A percentile compares a stretch with the other conserved stretches of the same genome.
Conservation (phyloP, 257 asterid species). For the Nicotiana knightiana region DNA sequence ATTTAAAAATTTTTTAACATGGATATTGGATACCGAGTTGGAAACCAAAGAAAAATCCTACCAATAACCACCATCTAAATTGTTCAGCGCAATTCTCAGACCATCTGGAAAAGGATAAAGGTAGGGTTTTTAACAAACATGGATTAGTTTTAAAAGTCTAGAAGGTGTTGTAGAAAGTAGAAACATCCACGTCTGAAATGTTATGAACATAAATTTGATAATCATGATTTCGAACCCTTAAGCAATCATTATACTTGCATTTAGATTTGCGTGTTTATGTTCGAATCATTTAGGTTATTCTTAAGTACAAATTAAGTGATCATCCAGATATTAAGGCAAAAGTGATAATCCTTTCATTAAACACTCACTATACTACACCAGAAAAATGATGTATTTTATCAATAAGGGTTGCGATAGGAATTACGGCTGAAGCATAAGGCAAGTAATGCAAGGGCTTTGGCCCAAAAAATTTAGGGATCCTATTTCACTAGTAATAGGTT, state of each 20-base stretch:
- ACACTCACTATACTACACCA: background rate
- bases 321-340: background rate
- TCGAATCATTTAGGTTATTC: background rate
- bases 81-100: background rate
- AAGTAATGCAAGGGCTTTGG: too few species aligned
- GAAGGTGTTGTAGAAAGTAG: background rate
- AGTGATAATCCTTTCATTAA: background rate
- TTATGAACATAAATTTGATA: too few species aligned
- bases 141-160: background rate
- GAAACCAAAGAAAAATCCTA: too few species aligned
- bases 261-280: background rate
- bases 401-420: too few species aligned
- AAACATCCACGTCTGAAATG: too few species aligned
- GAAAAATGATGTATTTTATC: background rate
- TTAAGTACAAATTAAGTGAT: background rate
- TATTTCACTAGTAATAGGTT: too few species aligned
- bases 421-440: too few species aligned
- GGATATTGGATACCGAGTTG: too few species aligned
- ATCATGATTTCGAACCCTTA: too few species aligned
- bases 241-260: background rate
- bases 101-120: background rate
- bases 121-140: background rate
- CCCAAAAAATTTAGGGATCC: too few species aligned
- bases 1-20: too few species aligned
- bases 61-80: background rate